Evolutionary conservation across 371 early-diverging fungal species (phyloP).

Genomic region (Cokeromyces recurvatus): DNA sequence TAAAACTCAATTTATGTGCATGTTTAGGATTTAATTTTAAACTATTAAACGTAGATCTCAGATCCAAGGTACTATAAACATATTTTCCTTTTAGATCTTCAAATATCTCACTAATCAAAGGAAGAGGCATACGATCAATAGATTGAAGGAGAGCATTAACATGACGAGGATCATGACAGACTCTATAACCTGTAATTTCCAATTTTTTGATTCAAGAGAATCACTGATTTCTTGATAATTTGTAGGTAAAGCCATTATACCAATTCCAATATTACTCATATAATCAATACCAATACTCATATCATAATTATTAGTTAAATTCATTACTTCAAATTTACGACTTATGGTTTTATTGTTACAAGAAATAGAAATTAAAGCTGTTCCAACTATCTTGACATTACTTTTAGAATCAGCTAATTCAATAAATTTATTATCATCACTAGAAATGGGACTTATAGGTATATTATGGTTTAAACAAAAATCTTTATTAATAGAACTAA

Average conservation of each 20-base stretch:
- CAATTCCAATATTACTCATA: too few species aligned
- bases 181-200: conserved; percentile 3
- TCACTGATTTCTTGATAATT: neutral
- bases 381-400: neutral
- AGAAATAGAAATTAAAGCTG: neutral
- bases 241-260: neutral
- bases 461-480: too few species aligned
- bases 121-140: conserved; percentile 6
- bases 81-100: conserved; percentile 5
- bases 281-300: neutral
- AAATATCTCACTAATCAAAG: conserved; percentile 9
- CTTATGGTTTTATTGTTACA: neutral
- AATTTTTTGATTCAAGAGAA: conserved; percentile 4
- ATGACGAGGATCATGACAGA: conserved; percentile 11
- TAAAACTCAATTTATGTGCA: conserved; percentile 7
- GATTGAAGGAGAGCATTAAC: conserved; percentile 1
- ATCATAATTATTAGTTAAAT: conserved; percentile 4
- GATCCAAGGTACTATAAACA: conserved; percentile 5
- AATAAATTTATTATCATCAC: too few species aligned
- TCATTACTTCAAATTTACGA: conserved; percentile 1
- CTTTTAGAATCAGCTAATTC: neutral
- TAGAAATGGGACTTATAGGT: too few species aligned
- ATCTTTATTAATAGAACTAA: too few species aligned
- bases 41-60: conserved; percentile 9
- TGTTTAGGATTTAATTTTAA: neutral